These are phyloP conservation scores for Boletus nobilissimus DNA, from an alignment of 1,284 basidiomycete genomes.

Conservation along the genomic window DNA sequence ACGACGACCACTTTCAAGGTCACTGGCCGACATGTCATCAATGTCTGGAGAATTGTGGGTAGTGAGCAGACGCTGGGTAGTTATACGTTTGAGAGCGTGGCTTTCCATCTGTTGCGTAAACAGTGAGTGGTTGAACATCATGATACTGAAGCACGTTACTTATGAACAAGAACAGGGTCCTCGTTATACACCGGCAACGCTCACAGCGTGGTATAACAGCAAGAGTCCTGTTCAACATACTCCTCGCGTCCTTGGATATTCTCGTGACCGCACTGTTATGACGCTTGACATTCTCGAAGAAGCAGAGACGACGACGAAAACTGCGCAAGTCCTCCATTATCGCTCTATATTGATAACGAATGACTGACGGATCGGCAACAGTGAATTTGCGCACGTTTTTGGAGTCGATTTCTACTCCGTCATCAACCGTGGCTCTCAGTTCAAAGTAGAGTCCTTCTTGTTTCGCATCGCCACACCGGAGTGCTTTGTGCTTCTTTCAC, in stretches of 20 bases:
- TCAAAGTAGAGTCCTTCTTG: slow-evolving; percentile 99
- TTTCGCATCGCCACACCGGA: slow-evolving; percentile 97
- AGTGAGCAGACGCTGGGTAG: slow-evolving; percentile 82
- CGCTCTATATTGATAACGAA: background rate
- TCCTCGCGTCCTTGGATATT: too few species aligned
- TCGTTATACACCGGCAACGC: slow-evolving; percentile 62
- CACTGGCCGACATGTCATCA: slow-evolving; percentile 89
- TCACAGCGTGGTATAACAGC: background rate
- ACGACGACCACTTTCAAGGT: slow-evolving; percentile 88
- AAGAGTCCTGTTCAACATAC: slow-evolving; percentile 50
- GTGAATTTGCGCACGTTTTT: slow-evolving; percentile 96
- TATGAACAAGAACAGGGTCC: slow-evolving; percentile 66
- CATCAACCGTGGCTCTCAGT: slow-evolving; percentile 93
- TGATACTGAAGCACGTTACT: background rate
- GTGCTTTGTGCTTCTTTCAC: slow-evolving; percentile 88
- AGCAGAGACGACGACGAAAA: slow-evolving; percentile 87
- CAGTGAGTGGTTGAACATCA: slow-evolving; percentile 61
- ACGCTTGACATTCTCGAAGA: too few species aligned
- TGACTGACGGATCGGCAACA: slow-evolving; percentile 45
- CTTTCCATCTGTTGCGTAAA: slow-evolving; percentile 78
- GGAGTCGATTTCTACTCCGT: slow-evolving; percentile 98
- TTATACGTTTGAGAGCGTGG: slow-evolving; percentile 93
- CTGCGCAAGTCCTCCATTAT: slow-evolving; percentile 67
- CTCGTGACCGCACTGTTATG: too few species aligned
- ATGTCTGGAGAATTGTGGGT: slow-evolving; percentile 93